Conservation (phyloP, 2,329 filamentous ascomycete species). For the Penicillium italicum region DNA sequence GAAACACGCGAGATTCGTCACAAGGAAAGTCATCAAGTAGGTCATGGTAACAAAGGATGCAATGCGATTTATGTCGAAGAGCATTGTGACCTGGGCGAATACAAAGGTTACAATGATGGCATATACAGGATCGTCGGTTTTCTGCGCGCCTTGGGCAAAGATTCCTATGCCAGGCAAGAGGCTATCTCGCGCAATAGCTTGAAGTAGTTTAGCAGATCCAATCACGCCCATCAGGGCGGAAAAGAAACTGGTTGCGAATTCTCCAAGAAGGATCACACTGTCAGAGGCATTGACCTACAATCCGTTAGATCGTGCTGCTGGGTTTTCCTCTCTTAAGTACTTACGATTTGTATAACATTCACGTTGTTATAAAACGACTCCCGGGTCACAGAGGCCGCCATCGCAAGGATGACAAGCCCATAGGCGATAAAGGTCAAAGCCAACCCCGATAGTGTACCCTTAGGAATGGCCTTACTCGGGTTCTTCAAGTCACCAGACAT, state of each 20-base stretch:
- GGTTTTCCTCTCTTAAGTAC: slow-evolving; percentile 14
- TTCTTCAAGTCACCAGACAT: slow-evolving; percentile 86
- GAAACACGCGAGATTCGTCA: slow-evolving; percentile 84
- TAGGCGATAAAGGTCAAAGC: slow-evolving; percentile 73
- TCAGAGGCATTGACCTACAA: slow-evolving; percentile 67
- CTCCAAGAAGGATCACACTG: slow-evolving; percentile 70
- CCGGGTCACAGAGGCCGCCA: slow-evolving; percentile 73
- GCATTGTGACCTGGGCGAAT: slow-evolving; percentile 73
- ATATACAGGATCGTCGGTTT: slow-evolving; percentile 68
- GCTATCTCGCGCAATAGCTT: slow-evolving; percentile 75
- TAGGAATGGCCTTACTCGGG: slow-evolving; percentile 79
- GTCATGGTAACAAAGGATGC: slow-evolving; percentile 88
- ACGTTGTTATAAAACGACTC: slow-evolving; percentile 69
- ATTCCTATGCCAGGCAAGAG: slow-evolving; percentile 70
- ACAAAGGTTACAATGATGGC: slow-evolving; percentile 73
- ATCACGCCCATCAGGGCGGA: slow-evolving; percentile 85
- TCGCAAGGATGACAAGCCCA: slow-evolving; percentile 69
- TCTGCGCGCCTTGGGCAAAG: slow-evolving; percentile 70
- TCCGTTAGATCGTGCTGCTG: slow-evolving; percentile 6
- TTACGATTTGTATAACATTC: slow-evolving; percentile 71
- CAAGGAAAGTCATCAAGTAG: slow-evolving; percentile 87
- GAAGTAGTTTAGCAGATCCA: slow-evolving; percentile 77
- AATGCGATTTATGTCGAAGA: slow-evolving; percentile 82
- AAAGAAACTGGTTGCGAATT: slow-evolving; percentile 79
- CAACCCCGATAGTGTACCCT: slow-evolving; percentile 76